Base-by-base conservation (phyloP, 2,329 filamentous ascomycete species). In the Trichoderma hamatum region DNA sequence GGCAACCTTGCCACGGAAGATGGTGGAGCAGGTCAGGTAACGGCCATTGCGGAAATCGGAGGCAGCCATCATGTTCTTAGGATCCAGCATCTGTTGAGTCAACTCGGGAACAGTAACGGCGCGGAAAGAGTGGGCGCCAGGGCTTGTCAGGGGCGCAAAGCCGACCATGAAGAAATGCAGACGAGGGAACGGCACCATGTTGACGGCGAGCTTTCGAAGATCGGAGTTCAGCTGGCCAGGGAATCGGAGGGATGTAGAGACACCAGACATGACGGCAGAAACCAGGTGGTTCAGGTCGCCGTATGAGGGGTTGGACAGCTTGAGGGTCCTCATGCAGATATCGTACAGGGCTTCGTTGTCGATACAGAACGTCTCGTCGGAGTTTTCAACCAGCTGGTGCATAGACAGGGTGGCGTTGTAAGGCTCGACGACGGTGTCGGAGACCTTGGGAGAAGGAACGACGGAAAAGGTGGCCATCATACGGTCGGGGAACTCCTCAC, bases 101-200 rank as follows among this genome's bases (percentile, higher is more conserved):
- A 99, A 90, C 88, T 98, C 96, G 70, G 95, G 95, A 72, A 98
- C 96, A 78, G 91, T 94, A 83, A 98, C 92, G 75, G 96, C 94
- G 80, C 96, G 96, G 95, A 98, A 99, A 76, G 92, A 93, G 88
- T 96, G 84, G 75, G 94, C 91, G 78, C 84, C 84, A 73, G 84
- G 84, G 83, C 93, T 96, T 82, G 96, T 98, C 79, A 99, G 89
- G 81, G 96, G 96, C 83, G 96, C 95, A 82, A 98, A 99, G 83
- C 96, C 96, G 82, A 99, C 95, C 96, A 98, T 99, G 91, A 99
- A 99, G 91, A 99, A 99, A 86, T 99, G 96, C 73, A 99, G 93
- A 94, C 96, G 96, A 76, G 96, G 96, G 92, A 99, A 99, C 72
- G 96, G 96, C 84, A 99, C 96, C 88, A 99, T 98, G 92, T 98